These are phyloP conservation scores for Pseudogymnoascus sp. DNA, from an alignment of 2,329 filamentous ascomycete genomes.

Conservation along the genomic window DNA sequence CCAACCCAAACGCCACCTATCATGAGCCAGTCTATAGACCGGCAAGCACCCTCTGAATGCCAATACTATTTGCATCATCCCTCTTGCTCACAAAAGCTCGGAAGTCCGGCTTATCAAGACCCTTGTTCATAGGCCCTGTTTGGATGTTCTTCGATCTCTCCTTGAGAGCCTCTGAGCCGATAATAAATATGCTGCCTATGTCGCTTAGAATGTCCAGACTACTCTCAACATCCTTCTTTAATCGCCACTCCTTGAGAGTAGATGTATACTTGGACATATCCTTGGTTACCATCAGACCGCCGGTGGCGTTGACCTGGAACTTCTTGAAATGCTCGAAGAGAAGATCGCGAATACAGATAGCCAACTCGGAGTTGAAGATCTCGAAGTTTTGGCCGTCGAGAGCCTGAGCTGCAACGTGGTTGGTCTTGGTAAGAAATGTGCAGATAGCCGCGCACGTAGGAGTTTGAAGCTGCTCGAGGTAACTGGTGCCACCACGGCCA, in stretches of 20 bases:
- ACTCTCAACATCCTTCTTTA: conserved; percentile 58
- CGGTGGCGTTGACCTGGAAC: conserved; percentile 86
- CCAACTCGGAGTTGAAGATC: conserved; percentile 75
- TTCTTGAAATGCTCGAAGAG: conserved; percentile 91
- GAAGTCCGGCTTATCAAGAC: conserved; percentile 60
- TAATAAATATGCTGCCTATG: conserved; percentile 92
- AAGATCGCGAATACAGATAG: conserved; percentile 65
- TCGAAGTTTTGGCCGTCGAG: conserved; percentile 79
- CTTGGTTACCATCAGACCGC: conserved; percentile 90
- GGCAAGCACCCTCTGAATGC: conserved; percentile 74
- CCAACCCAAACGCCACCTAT: conserved; percentile 1
- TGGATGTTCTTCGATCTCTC: conserved; percentile 58
- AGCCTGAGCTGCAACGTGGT: conserved; percentile 54
- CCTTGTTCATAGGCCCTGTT: conserved; percentile 39
- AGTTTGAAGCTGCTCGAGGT: conserved; percentile 73
- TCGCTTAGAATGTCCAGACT: conserved; percentile 82
- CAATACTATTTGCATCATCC: conserved; percentile 73
- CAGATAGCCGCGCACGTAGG: conserved; percentile 75
- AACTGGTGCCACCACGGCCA: conserved; percentile 33
- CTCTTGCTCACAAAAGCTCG: conserved; percentile 76
- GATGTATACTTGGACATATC: conserved; percentile 92
- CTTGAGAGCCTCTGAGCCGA: conserved; percentile 69
- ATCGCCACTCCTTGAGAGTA: conserved; percentile 73
- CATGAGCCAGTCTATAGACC: conserved; percentile 17
- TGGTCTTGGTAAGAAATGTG: conserved; percentile 66